Conservation (phyloP, 495 filamentous ascomycete genomes). For the Neurospora sp. region DNA sequence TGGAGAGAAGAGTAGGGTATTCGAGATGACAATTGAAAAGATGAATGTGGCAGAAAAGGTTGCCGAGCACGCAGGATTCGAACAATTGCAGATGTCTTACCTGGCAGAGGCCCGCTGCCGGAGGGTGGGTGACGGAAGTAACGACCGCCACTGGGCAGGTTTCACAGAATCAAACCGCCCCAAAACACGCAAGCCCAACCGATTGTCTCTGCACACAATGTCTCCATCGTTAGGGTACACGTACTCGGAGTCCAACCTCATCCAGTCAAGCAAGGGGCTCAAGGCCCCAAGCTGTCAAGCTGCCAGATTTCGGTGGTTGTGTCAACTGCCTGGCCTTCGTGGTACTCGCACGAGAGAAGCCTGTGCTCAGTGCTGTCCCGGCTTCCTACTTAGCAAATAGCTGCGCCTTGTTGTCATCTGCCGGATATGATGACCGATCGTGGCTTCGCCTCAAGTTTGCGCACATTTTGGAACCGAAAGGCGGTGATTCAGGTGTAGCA, state of each 20-base stretch:
- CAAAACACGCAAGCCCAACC: background rate
- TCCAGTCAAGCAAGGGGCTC: background rate
- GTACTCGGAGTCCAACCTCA: background rate
- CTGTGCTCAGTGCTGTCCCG: background rate
- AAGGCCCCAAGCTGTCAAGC: background rate
- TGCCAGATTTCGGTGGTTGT: background rate
- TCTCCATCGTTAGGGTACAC: background rate
- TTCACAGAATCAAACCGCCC: background rate
- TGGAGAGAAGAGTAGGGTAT: no score
- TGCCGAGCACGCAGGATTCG: no score
- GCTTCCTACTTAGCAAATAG: background rate
- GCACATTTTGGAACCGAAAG: background rate
- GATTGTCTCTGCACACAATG: no score
- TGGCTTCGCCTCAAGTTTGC: background rate
- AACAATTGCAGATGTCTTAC: no score
- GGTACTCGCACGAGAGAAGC: background rate
- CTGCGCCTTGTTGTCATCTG: background rate
- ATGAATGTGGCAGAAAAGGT: no score
- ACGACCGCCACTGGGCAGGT: no score
- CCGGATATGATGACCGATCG: background rate
- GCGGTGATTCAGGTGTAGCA: background rate
- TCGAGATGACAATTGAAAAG: no score
- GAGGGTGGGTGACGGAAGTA: no score
- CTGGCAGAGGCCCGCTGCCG: no score
- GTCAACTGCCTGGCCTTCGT: background rate